phyloP scores from a whole-genome alignment of 805 yeast species.

The Kuraishia ogatae region DNA sequence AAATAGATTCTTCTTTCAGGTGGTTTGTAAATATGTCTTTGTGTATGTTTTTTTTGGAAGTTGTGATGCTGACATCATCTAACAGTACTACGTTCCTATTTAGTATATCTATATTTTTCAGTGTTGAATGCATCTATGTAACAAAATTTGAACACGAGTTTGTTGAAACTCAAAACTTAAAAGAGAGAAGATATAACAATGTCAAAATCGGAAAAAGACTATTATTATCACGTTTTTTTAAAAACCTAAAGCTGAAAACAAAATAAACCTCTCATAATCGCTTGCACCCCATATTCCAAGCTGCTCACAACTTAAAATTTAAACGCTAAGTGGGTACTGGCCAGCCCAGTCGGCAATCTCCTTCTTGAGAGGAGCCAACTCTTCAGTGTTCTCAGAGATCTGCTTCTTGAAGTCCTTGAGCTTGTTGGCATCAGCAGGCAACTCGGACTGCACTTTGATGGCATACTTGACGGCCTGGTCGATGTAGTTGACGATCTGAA shows the following conservation, averaged over 20 bases:
- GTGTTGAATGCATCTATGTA: neutral
- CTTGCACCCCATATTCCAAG: neutral
- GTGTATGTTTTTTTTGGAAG: neutral
- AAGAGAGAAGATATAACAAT: neutral
- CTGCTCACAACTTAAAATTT: slow-evolving; percentile 10
- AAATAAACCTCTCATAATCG: neutral
- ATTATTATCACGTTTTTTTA: neutral
- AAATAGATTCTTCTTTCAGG: neutral
- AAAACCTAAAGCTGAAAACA: neutral
- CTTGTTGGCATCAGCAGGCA: slow-evolving; percentile 91
- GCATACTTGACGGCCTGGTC: slow-evolving; percentile 75
- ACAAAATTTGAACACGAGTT: neutral
- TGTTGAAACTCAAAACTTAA: neutral
- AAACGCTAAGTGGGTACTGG: slow-evolving; percentile 63
- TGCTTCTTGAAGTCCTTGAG: slow-evolving; percentile 91
- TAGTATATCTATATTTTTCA: neutral
- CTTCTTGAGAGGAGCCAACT: slow-evolving; percentile 54
- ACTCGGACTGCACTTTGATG: slow-evolving; percentile 59
- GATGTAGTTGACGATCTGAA: slow-evolving; percentile 69
- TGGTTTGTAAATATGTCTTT: no score
- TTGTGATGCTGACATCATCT: neutral
- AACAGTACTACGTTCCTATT: neutral
- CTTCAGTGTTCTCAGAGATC: slow-evolving; percentile 64
- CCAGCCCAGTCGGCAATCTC: slow-evolving; percentile 93
- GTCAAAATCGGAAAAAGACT: no score